phyloP scores from a whole-genome alignment of 495 filamentous ascomycete species.

The Saxophila tyrrhenica region DNA sequence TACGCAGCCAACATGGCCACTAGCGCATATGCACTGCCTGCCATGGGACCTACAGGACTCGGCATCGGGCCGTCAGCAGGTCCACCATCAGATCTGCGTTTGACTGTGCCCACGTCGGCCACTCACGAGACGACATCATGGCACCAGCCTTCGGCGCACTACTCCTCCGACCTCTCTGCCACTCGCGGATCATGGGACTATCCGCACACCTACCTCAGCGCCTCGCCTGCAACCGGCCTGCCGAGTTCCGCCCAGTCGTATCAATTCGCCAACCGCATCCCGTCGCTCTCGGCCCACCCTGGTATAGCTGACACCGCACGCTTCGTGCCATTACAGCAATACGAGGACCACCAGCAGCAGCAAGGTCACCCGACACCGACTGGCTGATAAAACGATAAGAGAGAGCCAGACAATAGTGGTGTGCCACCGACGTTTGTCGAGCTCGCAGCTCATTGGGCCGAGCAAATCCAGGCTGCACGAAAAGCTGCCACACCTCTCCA shows the following conservation, averaged over 20 bases:
- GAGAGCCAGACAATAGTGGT: not conserved
- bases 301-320: slow-evolving; percentile 1
- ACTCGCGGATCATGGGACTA: slow-evolving; percentile 3
- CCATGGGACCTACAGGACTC: slow-evolving; percentile 11
- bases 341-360: slow-evolving; percentile 12
- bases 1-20: slow-evolving; percentile 6
- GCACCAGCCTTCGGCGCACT: slow-evolving; percentile 11
- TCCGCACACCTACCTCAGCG: slow-evolving; percentile 2
- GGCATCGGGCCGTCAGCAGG: slow-evolving; percentile 15
- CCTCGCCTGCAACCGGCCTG: slow-evolving; percentile 11
- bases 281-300: not conserved
- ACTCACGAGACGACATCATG: slow-evolving; percentile 14
- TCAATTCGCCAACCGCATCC: slow-evolving; percentile 1
- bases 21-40: slow-evolving; percentile 9
- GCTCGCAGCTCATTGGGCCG: not conserved
- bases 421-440: not conserved
- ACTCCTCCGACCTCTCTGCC: slow-evolving; percentile 6
- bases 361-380: slow-evolving; percentile 16
- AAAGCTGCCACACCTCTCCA: slow-evolving; percentile 3
- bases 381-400: not conserved
- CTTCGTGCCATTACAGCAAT: slow-evolving; percentile 18
- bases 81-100: slow-evolving; percentile 11
- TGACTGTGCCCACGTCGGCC: slow-evolving; percentile 10
- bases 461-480: not conserved
- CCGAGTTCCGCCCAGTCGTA: slow-evolving; percentile 8